Evolutionary conservation across 371 early-diverging fungal genomes (phyloP).

Genomic region (Mortierella sp.): DNA sequence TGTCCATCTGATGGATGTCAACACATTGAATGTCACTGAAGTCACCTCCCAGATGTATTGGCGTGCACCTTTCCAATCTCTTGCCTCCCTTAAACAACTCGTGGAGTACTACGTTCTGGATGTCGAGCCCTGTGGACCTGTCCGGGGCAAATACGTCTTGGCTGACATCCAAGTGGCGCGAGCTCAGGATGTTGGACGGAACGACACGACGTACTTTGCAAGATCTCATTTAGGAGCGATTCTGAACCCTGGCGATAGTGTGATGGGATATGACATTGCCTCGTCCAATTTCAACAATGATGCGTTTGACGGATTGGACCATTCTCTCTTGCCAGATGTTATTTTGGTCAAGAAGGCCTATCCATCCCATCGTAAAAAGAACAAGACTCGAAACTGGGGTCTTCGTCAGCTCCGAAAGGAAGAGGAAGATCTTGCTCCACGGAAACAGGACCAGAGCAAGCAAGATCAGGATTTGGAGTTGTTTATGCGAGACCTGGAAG

Average conservation of each 20-base stretch:
- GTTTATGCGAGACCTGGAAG: conserved; percentile 96
- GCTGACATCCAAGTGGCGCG: conserved; percentile 86
- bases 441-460: conserved; percentile 78
- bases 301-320: conserved; percentile 75
- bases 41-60: conserved; percentile 83
- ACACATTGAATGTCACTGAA: conserved; percentile 81
- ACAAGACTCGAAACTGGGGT: conserved; percentile 90
- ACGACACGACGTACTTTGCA: conserved; percentile 85
- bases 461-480: conserved; percentile 84
- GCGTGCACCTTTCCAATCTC: conserved; percentile 81
- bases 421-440: conserved; percentile 81
- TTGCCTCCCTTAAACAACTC: conserved; percentile 80
- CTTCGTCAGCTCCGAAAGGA: conserved; percentile 89
- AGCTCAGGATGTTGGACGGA: conserved; percentile 83
- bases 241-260: conserved; percentile 92
- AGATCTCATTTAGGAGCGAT: conserved; percentile 95
- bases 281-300: conserved; percentile 93
- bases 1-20: conserved; percentile 87
- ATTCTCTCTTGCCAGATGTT: conserved; percentile 84
- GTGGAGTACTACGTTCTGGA: conserved; percentile 95
- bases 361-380: conserved; percentile 88
- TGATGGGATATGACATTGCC: conserved; percentile 90
- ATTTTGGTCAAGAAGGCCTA: conserved; percentile 92
- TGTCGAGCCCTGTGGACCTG: conserved; percentile 83
- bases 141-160: conserved; percentile 76